Conservation (phyloP, 177 flowering plant species). For the Tripterygium wilfordii region DNA sequence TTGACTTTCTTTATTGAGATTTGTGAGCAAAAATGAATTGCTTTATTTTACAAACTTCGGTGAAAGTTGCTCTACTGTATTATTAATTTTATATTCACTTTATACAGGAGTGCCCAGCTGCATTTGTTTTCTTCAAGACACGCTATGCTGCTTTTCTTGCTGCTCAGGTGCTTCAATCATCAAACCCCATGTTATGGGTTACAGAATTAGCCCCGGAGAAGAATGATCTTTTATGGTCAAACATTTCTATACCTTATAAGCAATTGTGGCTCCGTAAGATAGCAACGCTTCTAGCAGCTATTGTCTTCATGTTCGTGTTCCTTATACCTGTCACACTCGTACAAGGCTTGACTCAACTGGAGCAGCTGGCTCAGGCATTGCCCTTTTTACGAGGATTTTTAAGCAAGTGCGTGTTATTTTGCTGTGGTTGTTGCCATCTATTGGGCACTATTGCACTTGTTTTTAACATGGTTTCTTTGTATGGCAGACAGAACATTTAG, state of each 20-base stretch:
- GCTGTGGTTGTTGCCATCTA: not conserved
- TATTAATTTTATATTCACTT: too few relatives aligned
- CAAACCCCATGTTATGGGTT: conserved; percentile 94
- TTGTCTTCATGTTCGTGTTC: conserved; percentile 63
- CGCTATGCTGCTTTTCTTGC: conserved; percentile 78
- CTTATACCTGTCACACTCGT: conserved; percentile 78
- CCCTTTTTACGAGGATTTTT: conserved; percentile 67
- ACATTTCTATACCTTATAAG: conserved; percentile 66
- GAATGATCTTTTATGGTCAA: conserved; percentile 82
- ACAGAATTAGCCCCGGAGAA: conserved; percentile 91
- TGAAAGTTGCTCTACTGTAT: too few relatives aligned
- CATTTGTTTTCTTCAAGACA: conserved; percentile 87
- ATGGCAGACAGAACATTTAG: too few relatives aligned
- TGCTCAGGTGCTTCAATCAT: conserved; percentile 65
- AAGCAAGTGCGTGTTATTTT: conserved; percentile 39
- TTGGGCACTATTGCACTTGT: too few relatives aligned
- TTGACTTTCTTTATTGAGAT: too few relatives aligned
- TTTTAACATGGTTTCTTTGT: not conserved
- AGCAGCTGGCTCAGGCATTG: conserved; percentile 43
- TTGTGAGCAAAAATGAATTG: too few relatives aligned
- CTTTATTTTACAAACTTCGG: too few relatives aligned
- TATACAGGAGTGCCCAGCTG: conserved; percentile 80
- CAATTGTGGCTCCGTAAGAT: conserved; percentile 82
- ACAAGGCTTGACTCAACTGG: conserved; percentile 76
- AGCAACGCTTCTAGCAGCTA: conserved; percentile 51